These are phyloP conservation scores for Aspergillus pseudoterreus DNA, from an alignment of 2,329 filamentous ascomycete species.

Conservation along the genomic window DNA sequence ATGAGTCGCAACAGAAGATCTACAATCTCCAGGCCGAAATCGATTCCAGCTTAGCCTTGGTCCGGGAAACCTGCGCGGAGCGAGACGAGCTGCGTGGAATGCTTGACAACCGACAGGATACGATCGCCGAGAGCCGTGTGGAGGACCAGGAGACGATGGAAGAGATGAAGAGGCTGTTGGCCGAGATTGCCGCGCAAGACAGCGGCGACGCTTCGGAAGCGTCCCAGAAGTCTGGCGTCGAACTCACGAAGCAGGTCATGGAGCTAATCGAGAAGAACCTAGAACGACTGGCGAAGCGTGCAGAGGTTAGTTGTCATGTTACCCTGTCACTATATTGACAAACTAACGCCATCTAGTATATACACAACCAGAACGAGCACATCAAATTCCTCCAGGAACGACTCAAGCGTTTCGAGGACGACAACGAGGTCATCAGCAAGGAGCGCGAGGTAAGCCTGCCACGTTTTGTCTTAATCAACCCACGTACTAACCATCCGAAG, in stretches of 20 bases:
- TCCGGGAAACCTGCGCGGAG: slow-evolving; percentile 37
- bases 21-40: slow-evolving; percentile 38
- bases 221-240: slow-evolving; percentile 34
- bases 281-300: slow-evolving; percentile 40
- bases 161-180: slow-evolving; percentile 40
- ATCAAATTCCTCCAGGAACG: slow-evolving; percentile 41
- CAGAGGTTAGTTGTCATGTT: slow-evolving; percentile 35
- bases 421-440: slow-evolving; percentile 34
- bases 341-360: slow-evolving; percentile 33
- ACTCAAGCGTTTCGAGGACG: slow-evolving; percentile 38
- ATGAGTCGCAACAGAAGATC: slow-evolving; percentile 29
- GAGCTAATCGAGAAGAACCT: slow-evolving; percentile 55
- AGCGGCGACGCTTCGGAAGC: slow-evolving; percentile 28
- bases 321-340: background rate
- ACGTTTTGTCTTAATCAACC: background rate
- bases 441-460: slow-evolving; percentile 35
- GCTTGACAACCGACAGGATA: slow-evolving; percentile 36
- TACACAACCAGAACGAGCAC: slow-evolving; percentile 41
- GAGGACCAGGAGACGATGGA: slow-evolving; percentile 39
- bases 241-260: slow-evolving; percentile 43
- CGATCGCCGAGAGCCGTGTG: slow-evolving; percentile 36
- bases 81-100: slow-evolving; percentile 37
- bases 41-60: slow-evolving; percentile 35
- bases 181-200: slow-evolving; percentile 36
- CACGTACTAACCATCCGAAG: slow-evolving; percentile 16